Evolutionary conservation across 2,329 filamentous ascomycete genomes (phyloP).

Genomic region (Phialocephala subalpina): DNA sequence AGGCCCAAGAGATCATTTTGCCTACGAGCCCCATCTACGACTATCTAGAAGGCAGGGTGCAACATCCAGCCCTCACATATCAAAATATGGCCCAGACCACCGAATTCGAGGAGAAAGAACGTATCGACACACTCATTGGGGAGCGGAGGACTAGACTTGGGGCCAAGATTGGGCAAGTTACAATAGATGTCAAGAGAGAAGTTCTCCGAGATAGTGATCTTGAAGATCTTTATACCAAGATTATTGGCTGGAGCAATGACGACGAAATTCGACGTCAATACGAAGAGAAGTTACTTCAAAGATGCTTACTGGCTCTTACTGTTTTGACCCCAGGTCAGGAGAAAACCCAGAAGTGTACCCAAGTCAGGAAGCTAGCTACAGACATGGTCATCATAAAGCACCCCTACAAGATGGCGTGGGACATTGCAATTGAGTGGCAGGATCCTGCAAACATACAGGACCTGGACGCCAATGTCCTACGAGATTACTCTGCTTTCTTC

Average conservation of each 20-base stretch:
- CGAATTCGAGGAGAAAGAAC: constrained; percentile 86
- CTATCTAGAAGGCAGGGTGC: constrained; percentile 83
- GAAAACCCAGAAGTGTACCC: constrained; percentile 75
- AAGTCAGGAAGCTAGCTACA: constrained; percentile 78
- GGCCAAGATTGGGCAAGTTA: constrained; percentile 84
- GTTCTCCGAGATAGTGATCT: constrained; percentile 79
- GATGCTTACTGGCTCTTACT: constrained; percentile 80
- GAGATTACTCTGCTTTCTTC: constrained; percentile 84
- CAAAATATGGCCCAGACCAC: constrained; percentile 82
- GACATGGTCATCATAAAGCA: constrained; percentile 98
- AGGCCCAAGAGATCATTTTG: constrained; percentile 78
- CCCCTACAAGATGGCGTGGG: constrained; percentile 89
- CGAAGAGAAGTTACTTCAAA: constrained; percentile 87
- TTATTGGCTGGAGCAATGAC: constrained; percentile 91
- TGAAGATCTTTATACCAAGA: constrained; percentile 80
- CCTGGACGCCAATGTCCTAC: constrained; percentile 80
- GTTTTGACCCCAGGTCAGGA: constrained; percentile 68
- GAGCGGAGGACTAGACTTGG: constrained; percentile 89
- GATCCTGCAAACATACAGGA: constrained; percentile 78
- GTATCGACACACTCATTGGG: constrained; percentile 88
- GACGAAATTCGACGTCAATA: constrained; percentile 85
- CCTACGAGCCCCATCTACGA: constrained; percentile 84
- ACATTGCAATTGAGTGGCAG: constrained; percentile 88
- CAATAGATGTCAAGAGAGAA: constrained; percentile 85
- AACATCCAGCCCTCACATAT: constrained; percentile 82